Evolutionary conservation across 2,329 filamentous ascomycete species (phyloP).

Genomic region (Epichloe gansuensis): DNA sequence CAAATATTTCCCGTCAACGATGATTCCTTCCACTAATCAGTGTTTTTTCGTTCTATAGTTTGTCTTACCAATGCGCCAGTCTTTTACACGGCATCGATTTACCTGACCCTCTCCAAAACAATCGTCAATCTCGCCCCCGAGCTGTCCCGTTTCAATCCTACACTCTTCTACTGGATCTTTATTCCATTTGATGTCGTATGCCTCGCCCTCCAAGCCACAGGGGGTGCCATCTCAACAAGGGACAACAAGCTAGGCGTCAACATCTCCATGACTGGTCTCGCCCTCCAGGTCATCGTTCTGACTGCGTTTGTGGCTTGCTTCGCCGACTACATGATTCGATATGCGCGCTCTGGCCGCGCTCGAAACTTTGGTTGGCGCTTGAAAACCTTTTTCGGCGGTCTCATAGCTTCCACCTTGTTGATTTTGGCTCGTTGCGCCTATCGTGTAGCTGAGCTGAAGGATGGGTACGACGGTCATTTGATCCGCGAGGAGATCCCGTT

Average conservation of each 20-base stretch:
- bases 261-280: slow-evolving; percentile 37
- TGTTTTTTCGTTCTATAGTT: slow-evolving; percentile 17
- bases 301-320: slow-evolving; percentile 36
- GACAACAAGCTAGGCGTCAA: slow-evolving; percentile 25
- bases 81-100: slow-evolving; percentile 49
- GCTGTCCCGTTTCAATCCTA: slow-evolving; percentile 30
- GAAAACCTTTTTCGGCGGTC: slow-evolving; percentile 36
- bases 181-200: slow-evolving; percentile 44
- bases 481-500: slow-evolving; percentile 40
- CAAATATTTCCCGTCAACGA: not conserved
- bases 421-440: slow-evolving; percentile 52
- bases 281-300: slow-evolving; percentile 45
- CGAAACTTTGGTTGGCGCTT: slow-evolving; percentile 17
- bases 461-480: slow-evolving; percentile 45
- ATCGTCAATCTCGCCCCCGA: slow-evolving; percentile 27
- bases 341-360: slow-evolving; percentile 17
- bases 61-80: slow-evolving; percentile 41
- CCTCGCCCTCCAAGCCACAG: slow-evolving; percentile 43
- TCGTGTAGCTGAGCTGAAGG: slow-evolving; percentile 51
- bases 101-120: slow-evolving; percentile 42
- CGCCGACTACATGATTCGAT: slow-evolving; percentile 36
- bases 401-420: slow-evolving; percentile 40
- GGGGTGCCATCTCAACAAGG: slow-evolving; percentile 36
- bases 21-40: not conserved
- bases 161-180: slow-evolving; percentile 34